These are phyloP conservation scores for Phialemonium atrogriseum DNA, from an alignment of 2,329 filamentous ascomycete species.

Conservation along the genomic window DNA sequence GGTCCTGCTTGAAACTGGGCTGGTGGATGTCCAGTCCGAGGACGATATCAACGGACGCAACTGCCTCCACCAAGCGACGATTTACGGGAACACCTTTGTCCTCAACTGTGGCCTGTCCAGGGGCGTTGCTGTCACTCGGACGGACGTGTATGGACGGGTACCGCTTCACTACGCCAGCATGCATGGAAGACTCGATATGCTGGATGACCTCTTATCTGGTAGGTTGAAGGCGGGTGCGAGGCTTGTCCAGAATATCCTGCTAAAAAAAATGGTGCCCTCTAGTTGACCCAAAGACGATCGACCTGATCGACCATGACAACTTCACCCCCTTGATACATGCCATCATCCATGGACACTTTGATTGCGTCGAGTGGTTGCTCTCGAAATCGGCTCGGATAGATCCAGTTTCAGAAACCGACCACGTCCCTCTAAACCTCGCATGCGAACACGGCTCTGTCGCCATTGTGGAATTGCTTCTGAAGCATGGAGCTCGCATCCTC, in stretches of 20 bases:
- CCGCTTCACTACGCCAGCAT: conserved; percentile 95
- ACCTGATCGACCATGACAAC: conserved; percentile 90
- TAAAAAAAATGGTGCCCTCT: conserved; percentile 6
- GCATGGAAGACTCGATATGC: conserved; percentile 81
- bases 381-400: conserved; percentile 75
- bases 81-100: conserved; percentile 78
- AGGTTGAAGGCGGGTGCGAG: conserved; percentile 15
- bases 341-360: conserved; percentile 78
- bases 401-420: conserved; percentile 76
- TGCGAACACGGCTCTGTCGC: conserved; percentile 85
- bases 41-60: conserved; percentile 98
- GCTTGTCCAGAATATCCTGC: conserved; percentile 1
- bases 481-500: conserved; percentile 72
- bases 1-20: conserved; percentile 67
- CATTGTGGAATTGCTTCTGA: conserved; percentile 77
- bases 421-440: conserved; percentile 88
- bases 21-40: conserved; percentile 86
- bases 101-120: conserved; percentile 66
- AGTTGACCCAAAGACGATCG: conserved; percentile 67
- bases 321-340: conserved; percentile 94
- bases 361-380: conserved; percentile 73
- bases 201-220: conserved; percentile 64
- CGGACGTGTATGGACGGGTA: conserved; percentile 89
- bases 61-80: conserved; percentile 92
- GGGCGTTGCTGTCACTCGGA: conserved; percentile 67